Percentiles rank a stretch among this genome's conserved stretches.
Conservation (phyloP, 768 basidiomycete genomes). For the Stropharia rugosoannulata region DNA sequence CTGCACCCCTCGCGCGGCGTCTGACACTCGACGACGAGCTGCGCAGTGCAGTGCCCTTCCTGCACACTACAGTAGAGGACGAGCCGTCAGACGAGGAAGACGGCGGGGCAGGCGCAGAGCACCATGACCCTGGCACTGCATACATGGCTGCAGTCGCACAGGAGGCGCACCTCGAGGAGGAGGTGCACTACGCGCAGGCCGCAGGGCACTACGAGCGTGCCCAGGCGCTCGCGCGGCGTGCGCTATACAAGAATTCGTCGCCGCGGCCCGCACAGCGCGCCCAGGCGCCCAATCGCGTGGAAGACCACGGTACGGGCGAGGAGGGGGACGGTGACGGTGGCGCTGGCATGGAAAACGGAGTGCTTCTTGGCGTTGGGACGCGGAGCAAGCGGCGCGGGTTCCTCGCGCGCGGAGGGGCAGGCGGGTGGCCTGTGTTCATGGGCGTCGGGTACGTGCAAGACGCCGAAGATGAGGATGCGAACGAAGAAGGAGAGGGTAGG, state of each 20-base stretch:
- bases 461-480: constrained; percentile 18
- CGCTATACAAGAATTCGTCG: background rate
- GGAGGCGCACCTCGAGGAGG: background rate
- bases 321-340: no score
- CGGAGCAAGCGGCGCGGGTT: constrained; percentile 58
- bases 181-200: background rate
- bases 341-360: constrained; percentile 44
- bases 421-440: constrained; percentile 70
- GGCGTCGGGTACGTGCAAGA: constrained; percentile 66
- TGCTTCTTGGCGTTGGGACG: constrained; percentile 55
- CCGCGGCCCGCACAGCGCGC: background rate
- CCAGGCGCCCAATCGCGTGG: background rate
- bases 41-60: constrained; percentile 4
- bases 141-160: background rate
- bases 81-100: background rate
- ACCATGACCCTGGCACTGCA: background rate
- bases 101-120: constrained; percentile 1
- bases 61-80: background rate
- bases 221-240: background rate
- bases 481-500: background rate
- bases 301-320: constrained; percentile 22
- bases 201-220: background rate
- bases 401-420: constrained; percentile 73
- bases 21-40: constrained; percentile 5
- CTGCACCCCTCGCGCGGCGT: background rate